phyloP scores from a whole-genome alignment of 495 filamentous ascomycete species.

The Platismatia glauca region DNA sequence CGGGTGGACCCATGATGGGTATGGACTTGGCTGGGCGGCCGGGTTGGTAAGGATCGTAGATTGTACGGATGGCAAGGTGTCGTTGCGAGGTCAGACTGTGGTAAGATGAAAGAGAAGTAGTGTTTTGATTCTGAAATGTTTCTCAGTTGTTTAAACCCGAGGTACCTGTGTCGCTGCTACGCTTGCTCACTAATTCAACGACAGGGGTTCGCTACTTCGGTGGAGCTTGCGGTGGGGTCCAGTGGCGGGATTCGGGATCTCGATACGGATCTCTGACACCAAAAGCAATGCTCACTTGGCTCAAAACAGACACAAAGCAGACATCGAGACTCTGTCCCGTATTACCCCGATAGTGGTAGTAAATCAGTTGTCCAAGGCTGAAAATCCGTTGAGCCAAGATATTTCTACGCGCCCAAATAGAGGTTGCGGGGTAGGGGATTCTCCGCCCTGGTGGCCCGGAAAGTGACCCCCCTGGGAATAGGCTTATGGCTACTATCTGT shows the following conservation, averaged over 20 bases:
- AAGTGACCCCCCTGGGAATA: neutral
- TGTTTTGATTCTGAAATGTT: neutral
- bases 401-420: conserved; percentile 3
- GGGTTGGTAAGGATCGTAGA: neutral
- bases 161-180: conserved; percentile 5
- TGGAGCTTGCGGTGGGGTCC: conserved; percentile 6
- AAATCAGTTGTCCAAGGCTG: too few relatives aligned
- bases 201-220: conserved; percentile 2
- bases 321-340: too few relatives aligned
- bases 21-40: conserved; percentile 1
- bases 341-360: too few relatives aligned
- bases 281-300: neutral
- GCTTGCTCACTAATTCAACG: conserved; percentile 15
- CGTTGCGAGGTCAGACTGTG: conserved; percentile 4
- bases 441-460: neutral
- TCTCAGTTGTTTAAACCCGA: neutral
- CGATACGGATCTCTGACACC: neutral
- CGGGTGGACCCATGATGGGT: conserved; percentile 11
- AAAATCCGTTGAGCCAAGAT: neutral
- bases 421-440: conserved; percentile 8
- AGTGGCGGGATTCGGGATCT: neutral
- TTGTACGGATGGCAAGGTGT: neutral
- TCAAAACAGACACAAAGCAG: neutral
- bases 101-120: neutral
- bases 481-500: too few relatives aligned